These are phyloP conservation scores for Cucurbita maxima DNA, from an alignment of 306 rosid genomes.

Conservation along the genomic window DNA sequence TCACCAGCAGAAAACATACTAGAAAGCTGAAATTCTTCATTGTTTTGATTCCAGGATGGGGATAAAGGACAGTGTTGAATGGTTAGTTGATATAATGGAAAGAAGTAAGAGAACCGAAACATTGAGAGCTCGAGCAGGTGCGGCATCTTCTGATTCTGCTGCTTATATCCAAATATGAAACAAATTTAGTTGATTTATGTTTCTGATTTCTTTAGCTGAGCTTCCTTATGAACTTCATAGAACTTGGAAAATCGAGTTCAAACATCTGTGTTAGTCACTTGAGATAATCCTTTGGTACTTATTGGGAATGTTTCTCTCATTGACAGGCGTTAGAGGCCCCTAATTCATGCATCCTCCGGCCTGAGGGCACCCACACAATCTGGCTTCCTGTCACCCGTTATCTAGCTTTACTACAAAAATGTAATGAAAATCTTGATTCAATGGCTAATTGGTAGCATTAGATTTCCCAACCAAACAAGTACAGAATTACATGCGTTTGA, in stretches of 20 bases:
- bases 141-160: conserved; percentile 37
- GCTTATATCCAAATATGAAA: conserved; percentile 11
- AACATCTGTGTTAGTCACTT: neutral
- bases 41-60: conserved; percentile 52
- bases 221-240: neutral
- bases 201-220: neutral
- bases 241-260: neutral
- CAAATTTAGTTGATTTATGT: conserved; percentile 13
- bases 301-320: neutral
- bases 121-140: conserved; percentile 67
- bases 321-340: conserved; percentile 3
- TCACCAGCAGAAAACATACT: neutral
- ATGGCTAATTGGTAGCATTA: neutral
- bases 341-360: neutral
- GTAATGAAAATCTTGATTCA: neutral
- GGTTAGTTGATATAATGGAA: conserved; percentile 95
- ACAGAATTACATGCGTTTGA: neutral
- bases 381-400: neutral
- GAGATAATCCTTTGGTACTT: neutral
- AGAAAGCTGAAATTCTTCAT: neutral
- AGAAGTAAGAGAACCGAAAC: conserved; percentile 95
- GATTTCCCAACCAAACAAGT: neutral
- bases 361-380: neutral
- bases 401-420: neutral
- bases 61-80: conserved; percentile 71